Conservation (phyloP, 2,329 filamentous ascomycete genomes). For the Phyllosticta citriasiana region DNA sequence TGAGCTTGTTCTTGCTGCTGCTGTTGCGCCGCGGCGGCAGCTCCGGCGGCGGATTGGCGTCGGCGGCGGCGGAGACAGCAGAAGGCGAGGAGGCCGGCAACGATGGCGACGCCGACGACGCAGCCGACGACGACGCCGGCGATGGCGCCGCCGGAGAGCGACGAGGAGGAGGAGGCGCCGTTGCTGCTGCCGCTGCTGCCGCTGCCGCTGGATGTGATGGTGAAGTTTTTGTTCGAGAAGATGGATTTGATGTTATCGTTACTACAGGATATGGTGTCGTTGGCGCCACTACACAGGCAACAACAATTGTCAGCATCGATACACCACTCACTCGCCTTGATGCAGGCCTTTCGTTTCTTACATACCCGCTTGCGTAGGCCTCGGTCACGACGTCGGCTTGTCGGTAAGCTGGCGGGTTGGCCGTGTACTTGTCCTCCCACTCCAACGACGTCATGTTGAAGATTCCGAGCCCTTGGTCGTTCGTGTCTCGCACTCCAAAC, state of each 20-base stretch:
- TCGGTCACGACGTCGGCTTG: background rate
- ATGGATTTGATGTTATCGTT: background rate
- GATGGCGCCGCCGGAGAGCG: background rate
- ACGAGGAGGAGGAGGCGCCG: background rate
- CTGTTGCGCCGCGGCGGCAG: background rate
- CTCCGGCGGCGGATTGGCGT: background rate
- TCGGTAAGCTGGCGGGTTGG: background rate
- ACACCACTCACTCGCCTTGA: background rate
- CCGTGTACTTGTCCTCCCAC: background rate
- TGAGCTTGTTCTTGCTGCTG: background rate
- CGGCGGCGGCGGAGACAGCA: background rate
- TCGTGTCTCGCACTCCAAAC: slow-evolving; percentile 3
- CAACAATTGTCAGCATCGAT: background rate
- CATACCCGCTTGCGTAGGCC: background rate
- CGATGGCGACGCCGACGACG: background rate
- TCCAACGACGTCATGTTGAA: slow-evolving; percentile 3
- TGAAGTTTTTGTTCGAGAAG: slow-evolving; percentile 1
- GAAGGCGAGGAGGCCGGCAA: background rate
- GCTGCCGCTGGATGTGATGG: background rate
- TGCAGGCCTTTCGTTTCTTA: background rate
- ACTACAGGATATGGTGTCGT: background rate
- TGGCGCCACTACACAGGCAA: background rate
- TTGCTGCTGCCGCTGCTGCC: background rate
- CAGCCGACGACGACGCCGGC: background rate
- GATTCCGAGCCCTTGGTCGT: slow-evolving; percentile 1